These are phyloP conservation scores for Lachnellula hyalina DNA, from an alignment of 2,329 filamentous ascomycete species.

Conservation along the genomic window DNA sequence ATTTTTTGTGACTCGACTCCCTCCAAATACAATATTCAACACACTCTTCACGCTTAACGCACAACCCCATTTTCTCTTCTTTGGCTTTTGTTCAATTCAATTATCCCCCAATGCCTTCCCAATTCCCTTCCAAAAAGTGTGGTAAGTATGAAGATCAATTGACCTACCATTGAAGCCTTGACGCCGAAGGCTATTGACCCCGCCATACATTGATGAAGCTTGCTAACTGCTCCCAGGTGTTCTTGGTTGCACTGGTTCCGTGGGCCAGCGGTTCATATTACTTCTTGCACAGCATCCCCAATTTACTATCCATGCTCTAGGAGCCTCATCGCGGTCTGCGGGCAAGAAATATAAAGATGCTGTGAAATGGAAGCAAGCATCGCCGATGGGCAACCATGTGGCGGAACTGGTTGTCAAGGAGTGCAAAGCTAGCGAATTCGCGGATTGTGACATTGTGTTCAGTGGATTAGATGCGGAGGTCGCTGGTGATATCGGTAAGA, in stretches of 20 bases:
- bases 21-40: neutral
- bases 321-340: constrained; percentile 81
- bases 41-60: too few species aligned
- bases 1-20: neutral
- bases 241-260: constrained; percentile 86
- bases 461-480: constrained; percentile 89
- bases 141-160: constrained; percentile 16
- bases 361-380: constrained; percentile 88
- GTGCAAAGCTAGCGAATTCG: constrained; percentile 76
- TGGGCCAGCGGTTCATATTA: constrained; percentile 92
- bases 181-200: constrained; percentile 5
- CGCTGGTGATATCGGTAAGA: constrained; percentile 80
- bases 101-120: constrained; percentile 8
- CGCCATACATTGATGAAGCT: neutral
- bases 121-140: constrained; percentile 53
- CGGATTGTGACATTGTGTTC: constrained; percentile 89
- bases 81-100: neutral
- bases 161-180: neutral
- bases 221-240: constrained; percentile 48
- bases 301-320: constrained; percentile 81
- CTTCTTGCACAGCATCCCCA: constrained; percentile 83
- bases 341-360: constrained; percentile 95
- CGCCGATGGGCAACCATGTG: constrained; percentile 70
- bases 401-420: constrained; percentile 79
- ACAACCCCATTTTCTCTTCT: neutral